phyloP scores from a whole-genome alignment of 768 basidiomycete species.

The Amanita rimosa region DNA sequence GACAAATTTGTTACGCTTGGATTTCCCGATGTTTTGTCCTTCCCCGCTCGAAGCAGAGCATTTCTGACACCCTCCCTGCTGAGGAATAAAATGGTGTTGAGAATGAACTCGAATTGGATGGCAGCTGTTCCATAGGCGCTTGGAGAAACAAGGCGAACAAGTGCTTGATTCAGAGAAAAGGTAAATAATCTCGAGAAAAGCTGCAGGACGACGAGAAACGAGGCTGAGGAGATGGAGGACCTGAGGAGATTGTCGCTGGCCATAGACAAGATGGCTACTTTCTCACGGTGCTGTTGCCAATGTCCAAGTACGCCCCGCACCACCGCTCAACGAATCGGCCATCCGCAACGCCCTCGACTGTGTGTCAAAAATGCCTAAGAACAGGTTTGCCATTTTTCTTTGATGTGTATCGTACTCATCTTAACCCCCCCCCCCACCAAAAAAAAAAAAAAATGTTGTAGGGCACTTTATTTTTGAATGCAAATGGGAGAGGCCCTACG shows the following conservation, averaged over 20 bases:
- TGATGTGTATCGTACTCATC: neutral
- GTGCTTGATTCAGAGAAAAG: slow-evolving; percentile 79
- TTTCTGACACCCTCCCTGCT: slow-evolving; percentile 90
- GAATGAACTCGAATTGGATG: slow-evolving; percentile 88
- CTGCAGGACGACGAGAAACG: slow-evolving; percentile 78
- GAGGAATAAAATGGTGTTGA: slow-evolving; percentile 85
- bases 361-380: slow-evolving; percentile 77
- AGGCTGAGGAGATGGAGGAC: slow-evolving; percentile 30
- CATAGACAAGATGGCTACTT: neutral
- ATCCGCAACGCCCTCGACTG: slow-evolving; percentile 49
- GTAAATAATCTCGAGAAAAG: slow-evolving; percentile 77
- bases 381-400: slow-evolving; percentile 32
- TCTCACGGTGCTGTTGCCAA: slow-evolving; percentile 15
- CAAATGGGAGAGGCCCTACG: slow-evolving; percentile 70
- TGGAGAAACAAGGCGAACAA: slow-evolving; percentile 77
- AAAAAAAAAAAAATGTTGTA: no score
- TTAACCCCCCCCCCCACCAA: no score
- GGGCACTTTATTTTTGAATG: slow-evolving; percentile 93
- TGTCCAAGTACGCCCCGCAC: slow-evolving; percentile 81
- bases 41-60: slow-evolving; percentile 56
- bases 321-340: slow-evolving; percentile 49
- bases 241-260: slow-evolving; percentile 15
- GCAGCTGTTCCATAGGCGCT: slow-evolving; percentile 82
- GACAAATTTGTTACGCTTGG: slow-evolving; percentile 30
- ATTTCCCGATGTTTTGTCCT: slow-evolving; percentile 12